Base-by-base conservation (phyloP, 2,329 filamentous ascomycete species). In the Leptographium galeiforme region DNA sequence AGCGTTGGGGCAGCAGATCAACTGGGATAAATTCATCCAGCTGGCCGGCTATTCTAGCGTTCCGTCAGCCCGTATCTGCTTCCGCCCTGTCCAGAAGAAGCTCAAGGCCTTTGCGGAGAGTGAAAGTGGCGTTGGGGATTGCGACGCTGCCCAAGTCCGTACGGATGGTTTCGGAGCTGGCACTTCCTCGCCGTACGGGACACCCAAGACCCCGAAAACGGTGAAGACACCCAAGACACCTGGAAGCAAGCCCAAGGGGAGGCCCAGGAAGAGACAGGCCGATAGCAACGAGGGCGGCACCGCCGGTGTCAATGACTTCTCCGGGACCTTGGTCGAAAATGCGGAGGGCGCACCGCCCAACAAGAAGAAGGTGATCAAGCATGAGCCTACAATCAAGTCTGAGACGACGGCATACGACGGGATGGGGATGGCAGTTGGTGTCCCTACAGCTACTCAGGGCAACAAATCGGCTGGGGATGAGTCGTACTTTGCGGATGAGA, bases 1-100 rank as follows among this genome's bases (percentile, higher is more conserved):
- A 25, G 25, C 25, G 25, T 25, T 25, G 25, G 39, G 18, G 12
- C n/a, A 16, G 8, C n/a, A 58, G 55, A 30, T 60, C 16, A 55
- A 58, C 48, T 59, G 53, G 49, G 40, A 48, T 7, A 58, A 55
- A 32, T 60, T 59, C 32, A 50, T 57, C 4, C 36, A 39, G 11
- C 39, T 59, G 12, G 53, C 57, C 12, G 59, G 58, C 16, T 59
- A 59, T 32, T 40, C 49, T 5, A 57, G 53, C 39, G 33, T 47
- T 19, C 51, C 57, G 13, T 58, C 57, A 4, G 59, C 58, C 4
- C 56, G 57, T 60, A 75, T 77, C 54, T 82, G 82, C 66, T 84
- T 81, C 63, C 78, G 77, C 30, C 78, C 78, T 0, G 77, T 79
- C 14, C 69, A 76, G 54, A 66, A 74, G 65, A 72, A 73, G 47